Base-by-base conservation (phyloP, 768 basidiomycete species). In the Tylopilus balloui region DNA sequence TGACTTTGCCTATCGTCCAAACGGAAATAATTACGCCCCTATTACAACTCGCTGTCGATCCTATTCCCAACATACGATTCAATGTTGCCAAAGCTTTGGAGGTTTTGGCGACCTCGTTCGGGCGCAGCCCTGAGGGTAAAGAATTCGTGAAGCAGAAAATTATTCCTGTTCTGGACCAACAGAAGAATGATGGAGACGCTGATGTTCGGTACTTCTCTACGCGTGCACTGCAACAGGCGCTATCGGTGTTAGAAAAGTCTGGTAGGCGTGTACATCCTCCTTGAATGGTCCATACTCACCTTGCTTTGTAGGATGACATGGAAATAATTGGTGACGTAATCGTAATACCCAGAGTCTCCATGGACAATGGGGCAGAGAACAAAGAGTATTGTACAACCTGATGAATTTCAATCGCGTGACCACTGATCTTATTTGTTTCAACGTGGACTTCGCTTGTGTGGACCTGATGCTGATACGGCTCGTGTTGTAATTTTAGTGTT, bases 21-120 rank as follows among this genome's bases (percentile, higher is more conserved):
- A 77, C 86, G 41, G 87, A 89, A 45, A 86, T 98, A 59, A 81
- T 97, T 53, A 83, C 84, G 20, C 85, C 88, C 32, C 79, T 98
- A 42, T 71, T 95, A 49, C 78, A 83, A 50, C 81, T 99, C 38
- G 84, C 89, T 14, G 75, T 77, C 44, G 96, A 99, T 65, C 83
- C 90, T 11, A 98, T 99, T 64, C 96, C 96, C 46, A 99, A 99
- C 70, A 98, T 99, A 68, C 90, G 96, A 31, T 99, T 99, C 78
- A 98, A 98, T 66, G 94, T 98, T 24, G 88, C 94, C 21, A 98
- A 97, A 69, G 86, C 89, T 23, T 73, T 98, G 58, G 95, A 98
- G 72, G 83, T 92, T 13, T 78, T 97, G 58, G 90, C 90, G 1
- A 73, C 72, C 14, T 79, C 87, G 0, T 84, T 89, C 56, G 82